Percentiles rank a stretch among this genome's conserved stretches.
These are phyloP conservation scores for Komagataea norvegica DNA, from an alignment of 1,139 yeast species.

Conservation along the genomic window DNA sequence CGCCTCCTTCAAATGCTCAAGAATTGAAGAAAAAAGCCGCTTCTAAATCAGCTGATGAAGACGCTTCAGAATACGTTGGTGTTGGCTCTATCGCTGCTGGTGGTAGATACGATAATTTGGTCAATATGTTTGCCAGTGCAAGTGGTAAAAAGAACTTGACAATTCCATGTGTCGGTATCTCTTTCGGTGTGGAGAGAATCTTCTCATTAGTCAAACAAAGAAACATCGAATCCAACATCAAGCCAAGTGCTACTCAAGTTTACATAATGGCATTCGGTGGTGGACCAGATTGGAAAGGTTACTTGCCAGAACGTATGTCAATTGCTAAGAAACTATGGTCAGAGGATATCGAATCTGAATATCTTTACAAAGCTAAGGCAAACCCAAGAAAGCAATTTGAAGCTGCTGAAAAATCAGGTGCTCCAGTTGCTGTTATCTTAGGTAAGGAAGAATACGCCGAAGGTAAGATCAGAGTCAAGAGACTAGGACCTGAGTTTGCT, in stretches of 20 bases:
- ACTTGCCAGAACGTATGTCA: constrained; percentile 84
- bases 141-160: constrained; percentile 73
- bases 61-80: constrained; percentile 94
- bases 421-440: constrained; percentile 83
- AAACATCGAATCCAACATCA: constrained; percentile 45
- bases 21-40: constrained; percentile 44
- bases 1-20: constrained; percentile 80
- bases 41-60: constrained; percentile 56
- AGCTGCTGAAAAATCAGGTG: constrained; percentile 93
- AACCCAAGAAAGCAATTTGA: constrained; percentile 95
- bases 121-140: constrained; percentile 87
- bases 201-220: constrained; percentile 85
- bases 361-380: constrained; percentile 85
- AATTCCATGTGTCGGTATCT: constrained; percentile 95
- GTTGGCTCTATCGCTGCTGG: constrained; percentile 99
- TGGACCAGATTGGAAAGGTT: constrained; percentile 93
- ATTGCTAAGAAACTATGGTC: constrained; percentile 80
- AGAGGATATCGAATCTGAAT: constrained; percentile 86
- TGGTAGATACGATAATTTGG: constrained; percentile 94
- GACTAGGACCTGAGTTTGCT: constrained; percentile 82
- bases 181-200: constrained; percentile 93
- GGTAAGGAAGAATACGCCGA: constrained; percentile 86
- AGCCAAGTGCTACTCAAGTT: constrained; percentile 87
- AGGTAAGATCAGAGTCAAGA: constrained; percentile 81
- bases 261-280: constrained; percentile 98